These are phyloP conservation scores for Flaveria floridana DNA, from an alignment of 140 eudicot species.

Conservation along the genomic window DNA sequence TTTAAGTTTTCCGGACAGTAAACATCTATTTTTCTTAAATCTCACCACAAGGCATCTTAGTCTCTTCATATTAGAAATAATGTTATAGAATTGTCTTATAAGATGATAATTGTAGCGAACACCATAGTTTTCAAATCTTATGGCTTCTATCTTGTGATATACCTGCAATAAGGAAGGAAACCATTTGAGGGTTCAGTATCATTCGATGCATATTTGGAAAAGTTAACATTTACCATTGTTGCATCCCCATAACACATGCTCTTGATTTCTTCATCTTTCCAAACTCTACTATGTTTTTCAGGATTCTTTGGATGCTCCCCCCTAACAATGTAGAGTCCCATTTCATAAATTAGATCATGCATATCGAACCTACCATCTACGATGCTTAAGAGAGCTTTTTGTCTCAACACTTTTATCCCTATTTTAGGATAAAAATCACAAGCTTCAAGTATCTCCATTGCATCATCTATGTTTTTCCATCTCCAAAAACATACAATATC, in stretches of 20 bases:
- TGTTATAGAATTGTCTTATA: not conserved
- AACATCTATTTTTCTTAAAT: not conserved
- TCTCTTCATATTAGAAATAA: not conserved
- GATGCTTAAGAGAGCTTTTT: not conserved
- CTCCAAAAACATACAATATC: not conserved
- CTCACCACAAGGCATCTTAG: not conserved
- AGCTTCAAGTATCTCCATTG: not conserved
- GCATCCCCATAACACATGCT: not conserved
- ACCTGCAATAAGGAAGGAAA: not conserved
- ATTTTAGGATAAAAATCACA: not conserved
- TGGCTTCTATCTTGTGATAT: not conserved
- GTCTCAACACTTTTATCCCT: not conserved
- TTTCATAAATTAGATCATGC: not conserved
- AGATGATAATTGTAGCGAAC: not conserved
- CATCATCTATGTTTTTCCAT: not conserved
- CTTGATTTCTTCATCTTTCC: not conserved
- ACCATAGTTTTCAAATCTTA: not conserved
- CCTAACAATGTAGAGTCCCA: not conserved
- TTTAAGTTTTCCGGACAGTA: no score
- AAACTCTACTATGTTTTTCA: not conserved
- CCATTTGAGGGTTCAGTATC: no score
- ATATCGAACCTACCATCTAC: not conserved
- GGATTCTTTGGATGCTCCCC: not conserved
- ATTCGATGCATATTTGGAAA: no score
- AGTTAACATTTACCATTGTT: not conserved